Conservation (phyloP, 192 early-diverging fungal genomes). For the Backusella tuberculispora region DNA sequence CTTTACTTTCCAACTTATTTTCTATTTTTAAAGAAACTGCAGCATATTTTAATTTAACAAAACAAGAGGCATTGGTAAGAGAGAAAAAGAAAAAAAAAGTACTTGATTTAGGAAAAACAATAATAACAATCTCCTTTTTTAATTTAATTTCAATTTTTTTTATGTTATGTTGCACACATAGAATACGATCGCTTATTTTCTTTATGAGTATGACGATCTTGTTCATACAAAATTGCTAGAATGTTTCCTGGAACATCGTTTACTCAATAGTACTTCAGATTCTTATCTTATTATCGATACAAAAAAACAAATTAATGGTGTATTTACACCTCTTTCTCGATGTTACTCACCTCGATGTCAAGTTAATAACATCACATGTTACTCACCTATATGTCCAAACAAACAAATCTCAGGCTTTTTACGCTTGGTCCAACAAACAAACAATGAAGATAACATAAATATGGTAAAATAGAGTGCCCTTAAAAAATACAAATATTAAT, state of each 20-base stretch:
- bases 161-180: neutral
- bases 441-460: neutral
- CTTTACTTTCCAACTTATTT: neutral
- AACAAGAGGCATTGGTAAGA: neutral
- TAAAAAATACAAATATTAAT: neutral
- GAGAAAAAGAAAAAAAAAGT: neutral
- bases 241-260: neutral
- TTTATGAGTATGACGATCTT: constrained; percentile 5
- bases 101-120: constrained; percentile 13
- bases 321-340: constrained; percentile 17
- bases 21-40: constrained; percentile 14
- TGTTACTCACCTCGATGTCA: constrained; percentile 34
- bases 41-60: neutral
- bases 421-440: constrained; percentile 7
- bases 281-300: neutral
- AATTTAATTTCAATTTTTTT: neutral
- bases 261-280: neutral
- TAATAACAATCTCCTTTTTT: constrained; percentile 13
- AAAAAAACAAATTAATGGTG: neutral
- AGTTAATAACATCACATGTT: constrained; percentile 1
- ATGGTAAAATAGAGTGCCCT: neutral
- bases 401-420: constrained; percentile 9
- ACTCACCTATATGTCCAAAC: constrained; percentile 19
- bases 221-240: constrained; percentile 14
- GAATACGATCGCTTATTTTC: constrained; percentile 6